phyloP scores from a whole-genome alignment of 306 rosid genomes.

The Cucurbita maxima region DNA sequence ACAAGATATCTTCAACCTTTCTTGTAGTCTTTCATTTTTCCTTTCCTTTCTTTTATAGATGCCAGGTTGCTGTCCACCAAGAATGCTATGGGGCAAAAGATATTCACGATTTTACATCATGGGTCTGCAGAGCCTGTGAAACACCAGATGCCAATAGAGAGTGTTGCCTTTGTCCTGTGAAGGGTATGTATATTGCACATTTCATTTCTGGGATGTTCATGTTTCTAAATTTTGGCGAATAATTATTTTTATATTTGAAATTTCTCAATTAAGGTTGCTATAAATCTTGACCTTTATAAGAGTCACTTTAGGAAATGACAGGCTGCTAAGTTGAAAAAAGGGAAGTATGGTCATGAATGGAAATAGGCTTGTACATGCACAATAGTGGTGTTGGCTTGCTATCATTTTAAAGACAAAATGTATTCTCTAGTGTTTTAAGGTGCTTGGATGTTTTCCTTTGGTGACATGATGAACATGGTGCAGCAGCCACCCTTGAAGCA shows the following conservation, averaged over 20 bases:
- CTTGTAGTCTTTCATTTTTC: not conserved
- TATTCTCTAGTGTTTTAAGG: not conserved
- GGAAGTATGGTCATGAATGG: not conserved
- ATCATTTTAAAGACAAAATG: not conserved
- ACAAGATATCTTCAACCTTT: not conserved
- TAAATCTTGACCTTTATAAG: not conserved
- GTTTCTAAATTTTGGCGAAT: slow-evolving; percentile 5
- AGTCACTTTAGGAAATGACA: not conserved
- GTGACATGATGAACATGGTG: not conserved
- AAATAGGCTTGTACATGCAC: not conserved
- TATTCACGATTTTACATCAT: slow-evolving; percentile 80
- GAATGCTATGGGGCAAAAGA: slow-evolving; percentile 89
- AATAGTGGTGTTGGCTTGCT: not conserved
- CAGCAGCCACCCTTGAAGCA: not conserved
- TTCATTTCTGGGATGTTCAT: slow-evolving; percentile 11
- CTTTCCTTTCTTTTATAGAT: slow-evolving; percentile 27
- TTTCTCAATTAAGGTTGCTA: not conserved
- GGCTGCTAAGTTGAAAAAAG: not conserved
- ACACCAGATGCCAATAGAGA: slow-evolving; percentile 74
- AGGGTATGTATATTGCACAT: slow-evolving; percentile 36
- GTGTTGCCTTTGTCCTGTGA: slow-evolving; percentile 97
- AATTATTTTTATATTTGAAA: not conserved
- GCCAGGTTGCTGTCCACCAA: slow-evolving; percentile 98
- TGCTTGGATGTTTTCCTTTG: not conserved
- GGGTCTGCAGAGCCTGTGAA: slow-evolving; percentile 98